Conservation (phyloP, 2,329 filamentous ascomycete species). For the Paecilomyces variotii region DNA sequence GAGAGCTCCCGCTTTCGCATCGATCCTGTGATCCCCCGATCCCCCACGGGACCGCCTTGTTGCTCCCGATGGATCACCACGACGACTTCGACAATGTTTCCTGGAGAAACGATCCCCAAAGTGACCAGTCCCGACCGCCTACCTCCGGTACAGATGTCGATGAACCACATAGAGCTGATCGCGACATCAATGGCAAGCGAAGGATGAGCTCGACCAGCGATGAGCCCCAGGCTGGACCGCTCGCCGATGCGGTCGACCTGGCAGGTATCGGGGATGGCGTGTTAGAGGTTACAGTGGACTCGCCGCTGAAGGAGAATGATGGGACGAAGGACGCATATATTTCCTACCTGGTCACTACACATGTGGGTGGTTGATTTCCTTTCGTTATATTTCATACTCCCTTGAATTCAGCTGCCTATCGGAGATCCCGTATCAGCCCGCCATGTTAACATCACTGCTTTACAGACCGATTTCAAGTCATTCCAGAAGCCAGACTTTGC, state of each 20-base stretch:
- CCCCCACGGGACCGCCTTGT: conserved; percentile 9
- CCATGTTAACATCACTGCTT: conserved; percentile 3
- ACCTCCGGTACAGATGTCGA: conserved; percentile 35
- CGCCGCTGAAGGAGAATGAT: conserved; percentile 89
- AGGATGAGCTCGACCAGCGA: conserved; percentile 38
- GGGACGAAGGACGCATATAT: conserved; percentile 95
- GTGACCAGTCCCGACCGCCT: conserved; percentile 35
- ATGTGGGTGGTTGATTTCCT: conserved; percentile 48
- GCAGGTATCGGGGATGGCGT: conserved; percentile 62
- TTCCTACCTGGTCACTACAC: conserved; percentile 86
- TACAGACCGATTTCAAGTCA: conserved; percentile 82
- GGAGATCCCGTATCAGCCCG: background rate
- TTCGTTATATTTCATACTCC: background rate
- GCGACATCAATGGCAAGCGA: conserved; percentile 42
- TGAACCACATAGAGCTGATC: conserved; percentile 22
- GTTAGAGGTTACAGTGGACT: conserved; percentile 74
- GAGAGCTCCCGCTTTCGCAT: background rate
- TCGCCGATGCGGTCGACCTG: conserved; percentile 50
- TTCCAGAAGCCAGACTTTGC: conserved; percentile 75
- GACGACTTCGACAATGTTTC: conserved; percentile 76
- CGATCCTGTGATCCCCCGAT: background rate
- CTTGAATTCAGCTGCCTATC: conserved; percentile 11
- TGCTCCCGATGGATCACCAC: conserved; percentile 36
- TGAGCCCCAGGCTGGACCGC: conserved; percentile 41
- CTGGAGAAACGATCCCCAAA: conserved; percentile 59